Conservation (phyloP, 768 basidiomycete genomes). For the Russula emetica region DNA sequence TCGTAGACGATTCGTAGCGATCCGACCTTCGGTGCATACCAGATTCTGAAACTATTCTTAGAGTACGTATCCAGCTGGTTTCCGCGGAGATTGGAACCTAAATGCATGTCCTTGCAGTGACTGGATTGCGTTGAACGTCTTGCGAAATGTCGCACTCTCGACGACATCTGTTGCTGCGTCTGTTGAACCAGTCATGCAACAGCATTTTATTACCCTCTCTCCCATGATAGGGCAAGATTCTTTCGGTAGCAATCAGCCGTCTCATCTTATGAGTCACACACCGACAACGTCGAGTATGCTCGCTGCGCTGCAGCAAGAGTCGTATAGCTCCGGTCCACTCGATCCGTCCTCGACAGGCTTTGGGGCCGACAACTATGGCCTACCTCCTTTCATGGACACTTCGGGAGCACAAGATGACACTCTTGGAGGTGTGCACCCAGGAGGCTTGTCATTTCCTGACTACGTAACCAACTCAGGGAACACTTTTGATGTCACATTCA, state of each 20-base stretch:
- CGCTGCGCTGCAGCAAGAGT: slow-evolving; percentile 75
- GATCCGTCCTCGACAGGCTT: slow-evolving; percentile 62
- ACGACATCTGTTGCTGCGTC: slow-evolving; percentile 90
- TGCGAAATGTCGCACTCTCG: slow-evolving; percentile 80
- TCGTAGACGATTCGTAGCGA: slow-evolving; percentile 84
- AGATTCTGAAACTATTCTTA: slow-evolving; percentile 85
- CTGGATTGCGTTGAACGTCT: slow-evolving; percentile 88
- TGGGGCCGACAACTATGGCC: slow-evolving; percentile 62
- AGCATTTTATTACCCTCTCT: slow-evolving; percentile 80
- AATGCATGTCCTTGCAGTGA: slow-evolving; percentile 48
- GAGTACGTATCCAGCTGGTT: slow-evolving; percentile 52
- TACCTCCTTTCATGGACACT: slow-evolving; percentile 75
- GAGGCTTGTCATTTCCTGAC: slow-evolving; percentile 67
- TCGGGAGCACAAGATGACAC: slow-evolving; percentile 60
- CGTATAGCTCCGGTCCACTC: slow-evolving; percentile 61
- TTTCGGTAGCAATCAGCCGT: slow-evolving; percentile 50
- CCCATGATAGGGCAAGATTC: slow-evolving; percentile 87
- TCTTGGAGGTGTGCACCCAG: slow-evolving; percentile 53
- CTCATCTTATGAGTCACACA: slow-evolving; percentile 67
- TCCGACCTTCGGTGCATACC: slow-evolving; percentile 89
- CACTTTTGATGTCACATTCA: slow-evolving; percentile 69
- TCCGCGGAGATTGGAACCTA: slow-evolving; percentile 27
- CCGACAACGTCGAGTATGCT: slow-evolving; percentile 90
- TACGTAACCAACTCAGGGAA: slow-evolving; percentile 50
- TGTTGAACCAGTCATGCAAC: slow-evolving; percentile 88